A percentile compares a stretch with the other conserved stretches of the same genome.
Evolutionary conservation across 176 grass and related monocot species (phyloP).

Genomic region (Aegilops sharonensis): DNA sequence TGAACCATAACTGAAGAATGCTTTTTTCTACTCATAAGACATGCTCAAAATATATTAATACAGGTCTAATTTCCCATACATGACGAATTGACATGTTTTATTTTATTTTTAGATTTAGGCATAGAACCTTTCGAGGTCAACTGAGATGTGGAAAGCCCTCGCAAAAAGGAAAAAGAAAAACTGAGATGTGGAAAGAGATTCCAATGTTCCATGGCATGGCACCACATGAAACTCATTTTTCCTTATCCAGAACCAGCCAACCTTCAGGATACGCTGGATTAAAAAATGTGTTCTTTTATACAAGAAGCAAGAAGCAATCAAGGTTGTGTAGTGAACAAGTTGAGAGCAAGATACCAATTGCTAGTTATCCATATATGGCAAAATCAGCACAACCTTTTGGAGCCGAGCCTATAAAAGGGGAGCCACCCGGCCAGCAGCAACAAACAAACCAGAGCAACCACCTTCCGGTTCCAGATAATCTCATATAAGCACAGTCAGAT

Average conservation of each 20-base stretch:
- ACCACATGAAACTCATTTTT: constrained; percentile 13
- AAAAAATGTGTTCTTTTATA: not conserved
- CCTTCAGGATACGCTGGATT: not conserved
- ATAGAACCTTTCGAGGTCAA: not conserved
- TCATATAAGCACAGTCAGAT: not conserved
- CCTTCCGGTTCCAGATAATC: not conserved
- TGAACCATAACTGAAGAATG: not conserved
- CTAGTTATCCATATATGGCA: not conserved
- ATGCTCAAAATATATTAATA: constrained; percentile 8
- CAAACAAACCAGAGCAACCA: not conserved
- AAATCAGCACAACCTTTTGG: not conserved
- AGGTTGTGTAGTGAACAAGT: not conserved
- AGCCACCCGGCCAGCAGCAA: not conserved
- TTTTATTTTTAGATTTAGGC: not conserved
- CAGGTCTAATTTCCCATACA: not conserved
- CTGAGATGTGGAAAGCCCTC: not conserved
- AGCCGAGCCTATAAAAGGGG: not conserved
- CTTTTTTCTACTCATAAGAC: not conserved
- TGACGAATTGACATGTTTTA: not conserved
- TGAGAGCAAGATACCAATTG: not conserved
- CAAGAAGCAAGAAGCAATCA: not conserved
- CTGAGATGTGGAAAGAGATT: not conserved
- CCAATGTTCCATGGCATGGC: constrained; percentile 29
- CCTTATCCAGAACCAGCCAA: constrained; percentile 18
- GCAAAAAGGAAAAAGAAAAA: too few relatives aligned